Base-by-base conservation (phyloP, 2,329 filamentous ascomycete genomes). In the Fusarium nelsonii region DNA sequence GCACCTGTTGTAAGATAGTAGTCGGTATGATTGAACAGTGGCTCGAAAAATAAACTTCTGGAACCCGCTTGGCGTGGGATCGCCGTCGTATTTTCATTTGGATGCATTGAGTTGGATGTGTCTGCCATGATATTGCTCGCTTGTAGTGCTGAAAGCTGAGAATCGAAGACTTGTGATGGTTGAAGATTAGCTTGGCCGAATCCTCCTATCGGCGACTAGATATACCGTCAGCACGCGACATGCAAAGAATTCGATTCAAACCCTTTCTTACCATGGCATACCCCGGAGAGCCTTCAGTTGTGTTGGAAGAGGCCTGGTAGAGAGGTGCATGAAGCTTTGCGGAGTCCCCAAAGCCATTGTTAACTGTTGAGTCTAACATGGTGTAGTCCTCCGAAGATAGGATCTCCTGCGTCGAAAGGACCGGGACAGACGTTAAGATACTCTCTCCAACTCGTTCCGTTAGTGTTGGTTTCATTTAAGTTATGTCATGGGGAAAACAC, bases 111-210 rank as follows among this genome's bases (percentile, higher is more conserved):
- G 1, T 8, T 0, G 16, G 20, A 9, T 2, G 28, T 6, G 2
- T 8, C 34, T 4, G 4, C 3, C 0, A 0, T 15, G 0, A 1
- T 10, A 11, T 11, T 2, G 5, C 14, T 8, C 0, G 6, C 14
- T 0, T 28, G 3, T 10, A 8, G 3, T 0, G 14, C 16, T 0
- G 14, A 7, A 4, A 23, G 4, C 0, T 26, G n/a, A 3, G 36
- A 32, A 9, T 14, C 4, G 2, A 15, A 1, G 2, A 41, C 4
- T 15, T 43, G 34, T 9, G 41, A 14, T 0, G 15, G 4, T 12
- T 15, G 28, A 1, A 37, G 9, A 12, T 5, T 28, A 6, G 18
- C 23, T n/a, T 18, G 15, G 3, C 4, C 14, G 7, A 20, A 11
- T 10, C 7, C 14, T 7, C 20, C 32, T 5, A 9, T 16, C 20